A percentile compares a stretch with the other conserved stretches of the same genome.
phyloP scores from a whole-genome alignment of 768 basidiomycete species.

The Pleurotus platypus region DNA sequence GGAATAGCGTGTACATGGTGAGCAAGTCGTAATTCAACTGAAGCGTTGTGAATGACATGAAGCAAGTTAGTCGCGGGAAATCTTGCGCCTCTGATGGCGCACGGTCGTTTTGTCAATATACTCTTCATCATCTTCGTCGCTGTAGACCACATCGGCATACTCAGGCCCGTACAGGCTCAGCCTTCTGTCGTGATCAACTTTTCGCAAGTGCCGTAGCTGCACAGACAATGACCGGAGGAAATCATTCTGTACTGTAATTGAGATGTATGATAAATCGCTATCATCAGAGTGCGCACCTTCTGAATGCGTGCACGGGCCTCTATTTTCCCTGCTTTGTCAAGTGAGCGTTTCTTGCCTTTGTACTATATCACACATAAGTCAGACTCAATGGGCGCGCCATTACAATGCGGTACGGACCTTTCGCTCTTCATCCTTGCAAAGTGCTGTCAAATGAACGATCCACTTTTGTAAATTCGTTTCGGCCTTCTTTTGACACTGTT shows the following conservation, averaged over 20 bases:
- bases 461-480: conserved; percentile 57
- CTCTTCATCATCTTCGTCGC: conserved; percentile 54
- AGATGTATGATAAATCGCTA: neutral
- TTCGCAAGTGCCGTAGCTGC: conserved; percentile 61
- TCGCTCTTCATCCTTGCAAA: conserved; percentile 64
- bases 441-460: conserved; percentile 60
- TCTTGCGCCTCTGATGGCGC: conserved; percentile 21
- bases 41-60: conserved; percentile 4
- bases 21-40: too few species aligned
- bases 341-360: conserved; percentile 56
- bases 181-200: conserved; percentile 51
- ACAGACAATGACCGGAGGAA: conserved; percentile 61
- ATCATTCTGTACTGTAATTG: conserved; percentile 44
- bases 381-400: conserved; percentile 3
- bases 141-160: conserved; percentile 33
- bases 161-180: conserved; percentile 24
- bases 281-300: conserved; percentile 42
- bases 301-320: conserved; percentile 48
- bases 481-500: conserved; percentile 29
- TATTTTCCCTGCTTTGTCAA: conserved; percentile 39
- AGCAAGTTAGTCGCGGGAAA: conserved; percentile 9
- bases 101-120: conserved; percentile 27
- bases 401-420: conserved; percentile 43
- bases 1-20: neutral
- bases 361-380: conserved; percentile 35